Evolutionary conservation across 345 rosid species (phyloP).

Genomic region (Melaleuca quinquenervia): DNA sequence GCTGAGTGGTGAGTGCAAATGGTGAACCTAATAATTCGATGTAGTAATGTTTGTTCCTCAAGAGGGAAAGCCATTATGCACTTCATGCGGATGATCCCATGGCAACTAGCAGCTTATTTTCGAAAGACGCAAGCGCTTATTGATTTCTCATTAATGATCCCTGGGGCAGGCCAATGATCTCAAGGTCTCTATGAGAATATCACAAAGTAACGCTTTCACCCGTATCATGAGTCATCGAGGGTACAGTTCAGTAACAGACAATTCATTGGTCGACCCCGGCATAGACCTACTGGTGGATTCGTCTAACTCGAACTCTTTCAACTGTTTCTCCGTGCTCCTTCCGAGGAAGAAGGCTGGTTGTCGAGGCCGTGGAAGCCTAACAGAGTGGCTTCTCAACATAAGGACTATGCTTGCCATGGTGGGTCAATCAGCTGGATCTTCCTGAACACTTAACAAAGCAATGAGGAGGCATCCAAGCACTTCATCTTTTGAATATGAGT

Average conservation of each 20-base stretch:
- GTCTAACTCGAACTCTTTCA: background rate
- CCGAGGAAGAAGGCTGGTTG: background rate
- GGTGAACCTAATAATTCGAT: background rate
- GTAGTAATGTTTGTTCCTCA: background rate
- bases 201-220: no score
- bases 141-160: no score
- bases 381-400: background rate
- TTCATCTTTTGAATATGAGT: slow-evolving; percentile 7
- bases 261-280: background rate
- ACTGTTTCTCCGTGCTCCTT: background rate
- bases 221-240: background rate
- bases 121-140: no score
- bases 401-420: slow-evolving; percentile 7
- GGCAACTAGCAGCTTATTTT: background rate
- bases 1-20: no score
- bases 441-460: slow-evolving; percentile 18
- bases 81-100: background rate
- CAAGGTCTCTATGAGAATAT: no score
- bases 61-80: background rate
- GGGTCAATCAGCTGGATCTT: slow-evolving; percentile 9
- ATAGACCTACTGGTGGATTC: background rate
- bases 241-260: background rate
- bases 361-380: background rate
- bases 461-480: slow-evolving; percentile 16
- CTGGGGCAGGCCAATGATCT: no score